Evolutionary conservation across 2,329 filamentous ascomycete genomes (phyloP), one percentile per base, ranked within the genome.

Genomic region (Bipolaris cookei): DNA sequence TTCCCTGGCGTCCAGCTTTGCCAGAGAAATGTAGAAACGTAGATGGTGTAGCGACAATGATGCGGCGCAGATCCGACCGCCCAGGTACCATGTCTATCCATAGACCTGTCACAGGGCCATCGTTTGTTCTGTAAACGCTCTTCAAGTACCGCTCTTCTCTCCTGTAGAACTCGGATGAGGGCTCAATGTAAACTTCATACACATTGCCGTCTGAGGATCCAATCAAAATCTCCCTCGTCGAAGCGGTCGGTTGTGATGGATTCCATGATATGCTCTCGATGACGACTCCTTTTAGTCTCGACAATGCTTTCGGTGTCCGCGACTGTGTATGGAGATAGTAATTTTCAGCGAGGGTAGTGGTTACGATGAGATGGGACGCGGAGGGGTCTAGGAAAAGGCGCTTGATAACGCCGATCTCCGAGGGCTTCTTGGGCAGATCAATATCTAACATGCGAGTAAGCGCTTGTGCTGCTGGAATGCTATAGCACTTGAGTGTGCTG

Each of bases 311-410:
- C 2, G 94, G 92, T 64, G 93, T 90, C 66, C 92, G 90, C 32
- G 93, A 95, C 75, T 98, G 94, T 10, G 92, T 94, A 76, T 99
- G 95, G 8, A 99, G 89, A 77, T 99, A 99, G 81, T 93, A 99
- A 79, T 96, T 98, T 77, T 99, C 95, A 74, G 92, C 92, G 38
- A 92, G 86, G 4, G 92, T 90, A 3, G 95, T 99, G 74, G 90
- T 92, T 66, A 99, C 88, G 63, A 99, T 86, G 25, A 99, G 83
- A 79, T 99, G 95, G 5, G 92, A 97, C 25, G 95, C 95, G 10
- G 94, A 97, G 25, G 95, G 94, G 73, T 99, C 95, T 72, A 99
- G 90, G 80, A 99, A 99, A 86, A 99, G 92, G 80, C 90, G 91
- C 67, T 90, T 89, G 72, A 99, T 98, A 50, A 97, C 86, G 65